Evolutionary conservation across 78 protist species (phyloP), one percentile per base, ranked within the genome.

Genomic region (Guillardia theta): DNA sequence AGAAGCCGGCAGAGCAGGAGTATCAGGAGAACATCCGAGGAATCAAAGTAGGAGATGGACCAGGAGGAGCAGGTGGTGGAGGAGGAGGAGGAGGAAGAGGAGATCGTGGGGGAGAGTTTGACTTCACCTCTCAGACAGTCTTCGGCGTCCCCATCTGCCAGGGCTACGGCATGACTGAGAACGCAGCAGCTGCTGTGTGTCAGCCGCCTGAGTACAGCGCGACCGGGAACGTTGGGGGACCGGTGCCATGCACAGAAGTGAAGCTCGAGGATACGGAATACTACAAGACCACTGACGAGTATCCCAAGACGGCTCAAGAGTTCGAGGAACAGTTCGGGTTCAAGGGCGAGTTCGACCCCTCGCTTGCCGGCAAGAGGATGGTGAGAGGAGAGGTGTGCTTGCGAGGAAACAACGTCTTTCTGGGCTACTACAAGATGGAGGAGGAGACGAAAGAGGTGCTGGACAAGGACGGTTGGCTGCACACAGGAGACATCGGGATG

Each of bases 141-240:
- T 78, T 78, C 90, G 48, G 48, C 33, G 45, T 18, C 44, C 90
- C 90, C 24, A 48, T 78, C 44, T 43, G 24, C 53, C 90, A 78
- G 90, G 90, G 90, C 30, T 78, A 78, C 48, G 90, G 90, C 48
- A 78, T 78, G 90, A 78, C 90, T 4, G 90, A 78, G 48, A 78
- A 78, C 48, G 45, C 48, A 22, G 90, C 43, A n/a, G 44, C 90
- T 4, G 90, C 90, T 36, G 47, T 36, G 33, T 18, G 41, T n/a
- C 45, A 43, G 90, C 48, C 37, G 48, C 88, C 45, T 27, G 30
- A 10, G 37, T 78, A 37, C 90, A 43, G 0, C 90, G 33, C 21
- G 33, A 10, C 24, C 37, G 90, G 90, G 37, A 36, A 37, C 48
- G 90, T 78, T 10, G 90, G 90, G 15, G 90, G 50, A 18, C 90